These are phyloP conservation scores for Trichoderma sp. DNA, from an alignment of 2,329 filamentous ascomycete species.

Conservation along the genomic window DNA sequence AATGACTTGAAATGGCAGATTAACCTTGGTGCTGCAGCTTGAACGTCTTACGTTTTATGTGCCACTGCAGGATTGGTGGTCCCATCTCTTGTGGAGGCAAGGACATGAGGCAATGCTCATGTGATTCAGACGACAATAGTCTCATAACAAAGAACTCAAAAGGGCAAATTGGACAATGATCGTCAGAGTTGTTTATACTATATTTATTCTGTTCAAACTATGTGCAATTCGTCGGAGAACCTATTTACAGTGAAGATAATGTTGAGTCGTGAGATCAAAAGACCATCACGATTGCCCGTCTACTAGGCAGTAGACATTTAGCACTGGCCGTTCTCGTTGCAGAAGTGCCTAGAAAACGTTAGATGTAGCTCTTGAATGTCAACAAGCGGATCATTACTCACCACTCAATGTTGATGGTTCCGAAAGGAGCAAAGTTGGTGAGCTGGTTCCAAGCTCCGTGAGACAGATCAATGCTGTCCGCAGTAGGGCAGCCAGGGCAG, in stretches of 20 bases:
- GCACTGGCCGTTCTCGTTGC: constrained; percentile 27
- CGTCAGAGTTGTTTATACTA: background rate
- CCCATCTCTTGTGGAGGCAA: background rate
- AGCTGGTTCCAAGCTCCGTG: constrained; percentile 20
- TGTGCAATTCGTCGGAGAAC: background rate
- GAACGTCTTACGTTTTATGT: too few relatives aligned
- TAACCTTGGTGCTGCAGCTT: too few relatives aligned
- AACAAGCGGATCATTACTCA: background rate
- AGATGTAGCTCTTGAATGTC: background rate
- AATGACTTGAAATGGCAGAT: too few relatives aligned
- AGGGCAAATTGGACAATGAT: background rate
- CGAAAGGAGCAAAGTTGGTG: constrained; percentile 20
- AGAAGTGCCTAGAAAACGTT: constrained; percentile 22
- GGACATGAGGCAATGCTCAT: background rate
- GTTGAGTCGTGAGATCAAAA: constrained; percentile 9
- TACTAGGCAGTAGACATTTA: constrained; percentile 9
- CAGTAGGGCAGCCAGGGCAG: constrained; percentile 24
- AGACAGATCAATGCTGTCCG: constrained; percentile 27
- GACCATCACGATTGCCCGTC: background rate
- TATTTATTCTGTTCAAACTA: constrained; percentile 17
- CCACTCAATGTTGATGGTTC: constrained; percentile 28
- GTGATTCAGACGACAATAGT: too few relatives aligned
- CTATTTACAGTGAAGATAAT: constrained; percentile 15
- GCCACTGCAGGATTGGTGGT: background rate
- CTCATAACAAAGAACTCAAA: background rate